Percentiles rank a stretch among this genome's conserved stretches.
Evolutionary conservation across 1,139 yeast species (phyloP).

Genomic region (Blastobotrys serpentis): DNA sequence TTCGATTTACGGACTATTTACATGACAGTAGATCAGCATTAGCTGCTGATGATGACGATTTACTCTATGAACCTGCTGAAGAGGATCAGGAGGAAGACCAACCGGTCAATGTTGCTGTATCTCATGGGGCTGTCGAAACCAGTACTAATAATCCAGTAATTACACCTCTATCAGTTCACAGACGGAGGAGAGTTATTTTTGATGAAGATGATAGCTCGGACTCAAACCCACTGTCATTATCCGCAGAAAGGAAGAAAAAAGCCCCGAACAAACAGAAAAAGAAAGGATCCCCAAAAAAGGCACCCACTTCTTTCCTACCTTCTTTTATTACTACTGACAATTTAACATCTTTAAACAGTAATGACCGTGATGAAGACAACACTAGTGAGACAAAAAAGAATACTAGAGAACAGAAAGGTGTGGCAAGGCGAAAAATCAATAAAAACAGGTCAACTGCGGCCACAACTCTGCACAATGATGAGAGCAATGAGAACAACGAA

Average conservation of each 20-base stretch:
- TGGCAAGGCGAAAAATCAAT: conserved; percentile 4
- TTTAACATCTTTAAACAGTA: background rate
- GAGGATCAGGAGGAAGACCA: conserved; percentile 9
- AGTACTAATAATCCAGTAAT: background rate
- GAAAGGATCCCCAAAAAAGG: background rate
- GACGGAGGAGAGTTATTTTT: background rate
- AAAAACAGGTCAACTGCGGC: no score
- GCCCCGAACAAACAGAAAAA: no score
- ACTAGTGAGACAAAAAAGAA: background rate
- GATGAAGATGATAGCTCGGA: conserved; percentile 7
- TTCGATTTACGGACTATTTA: conserved; percentile 6
- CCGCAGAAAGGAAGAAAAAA: background rate
- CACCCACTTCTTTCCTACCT: background rate
- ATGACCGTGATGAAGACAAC: background rate
- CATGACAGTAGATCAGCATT: background rate
- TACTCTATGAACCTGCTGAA: conserved; percentile 13
- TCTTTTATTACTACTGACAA: conserved; percentile 1
- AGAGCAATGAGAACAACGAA: background rate
- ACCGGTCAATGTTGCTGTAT: background rate
- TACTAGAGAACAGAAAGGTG: conserved; percentile 3
- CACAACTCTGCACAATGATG: no score
- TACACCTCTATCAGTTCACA: background rate
- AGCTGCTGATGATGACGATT: conserved; percentile 6
- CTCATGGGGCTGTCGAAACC: background rate
- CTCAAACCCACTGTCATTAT: background rate